phyloP scores from a whole-genome alignment of 2,329 filamentous ascomycete genomes.

The Lasiodiplodia hormozganensis region DNA sequence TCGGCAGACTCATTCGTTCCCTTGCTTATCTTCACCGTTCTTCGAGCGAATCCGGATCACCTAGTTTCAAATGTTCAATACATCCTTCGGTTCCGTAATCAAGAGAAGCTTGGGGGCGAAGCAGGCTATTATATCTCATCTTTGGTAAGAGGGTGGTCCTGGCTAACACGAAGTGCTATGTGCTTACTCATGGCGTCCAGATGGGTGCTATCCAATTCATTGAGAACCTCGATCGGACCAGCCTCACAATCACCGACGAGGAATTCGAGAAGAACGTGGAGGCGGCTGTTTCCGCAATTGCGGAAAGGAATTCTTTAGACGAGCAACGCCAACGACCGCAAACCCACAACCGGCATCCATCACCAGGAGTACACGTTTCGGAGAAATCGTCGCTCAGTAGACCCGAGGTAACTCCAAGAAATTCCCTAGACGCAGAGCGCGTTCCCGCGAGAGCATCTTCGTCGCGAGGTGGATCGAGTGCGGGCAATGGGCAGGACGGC shows the following conservation, averaged over 20 bases:
- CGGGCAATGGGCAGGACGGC: conserved; percentile 38
- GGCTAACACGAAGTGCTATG: background rate
- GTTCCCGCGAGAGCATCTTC: conserved; percentile 62
- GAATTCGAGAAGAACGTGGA: conserved; percentile 98
- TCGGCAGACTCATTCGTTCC: conserved; percentile 97
- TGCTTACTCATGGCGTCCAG: conserved; percentile 46
- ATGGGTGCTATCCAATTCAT: conserved; percentile 97
- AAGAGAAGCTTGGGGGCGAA: conserved; percentile 96
- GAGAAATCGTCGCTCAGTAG: conserved; percentile 59
- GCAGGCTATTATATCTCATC: conserved; percentile 98
- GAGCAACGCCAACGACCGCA: conserved; percentile 36
- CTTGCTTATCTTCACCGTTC: conserved; percentile 91
- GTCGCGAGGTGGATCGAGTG: conserved; percentile 40
- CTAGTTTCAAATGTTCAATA: conserved; percentile 98
- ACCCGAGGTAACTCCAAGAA: conserved; percentile 65
- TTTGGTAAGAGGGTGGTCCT: conserved; percentile 62
- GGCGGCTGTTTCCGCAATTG: conserved; percentile 91
- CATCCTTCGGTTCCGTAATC: conserved; percentile 94
- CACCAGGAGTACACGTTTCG: conserved; percentile 53
- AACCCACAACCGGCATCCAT: conserved; percentile 43
- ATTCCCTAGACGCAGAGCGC: conserved; percentile 66
- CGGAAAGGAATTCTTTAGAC: conserved; percentile 77
- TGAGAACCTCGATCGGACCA: conserved; percentile 93
- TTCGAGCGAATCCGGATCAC: conserved; percentile 93
- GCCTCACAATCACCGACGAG: conserved; percentile 88